Conservation (phyloP, 1,284 basidiomycete species). For the Melampsora medusae region DNA sequence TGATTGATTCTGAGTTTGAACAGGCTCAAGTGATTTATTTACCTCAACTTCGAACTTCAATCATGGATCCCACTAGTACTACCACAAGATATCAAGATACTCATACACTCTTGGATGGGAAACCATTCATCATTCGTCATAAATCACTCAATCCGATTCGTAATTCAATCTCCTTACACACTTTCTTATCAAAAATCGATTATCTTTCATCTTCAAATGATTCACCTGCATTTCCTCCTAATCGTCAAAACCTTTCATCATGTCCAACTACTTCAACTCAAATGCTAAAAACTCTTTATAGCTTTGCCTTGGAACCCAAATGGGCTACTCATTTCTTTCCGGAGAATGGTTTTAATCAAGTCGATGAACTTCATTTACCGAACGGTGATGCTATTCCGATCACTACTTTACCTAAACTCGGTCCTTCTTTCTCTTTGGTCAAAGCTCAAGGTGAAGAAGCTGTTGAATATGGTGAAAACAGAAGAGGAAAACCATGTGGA, state of each 20-base stretch:
- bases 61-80: not conserved
- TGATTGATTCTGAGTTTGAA: too few relatives aligned
- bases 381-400: slow-evolving; percentile 6
- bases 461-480: slow-evolving; percentile 32
- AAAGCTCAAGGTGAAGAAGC: slow-evolving; percentile 33
- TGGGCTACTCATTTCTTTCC: slow-evolving; percentile 43
- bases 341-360: slow-evolving; percentile 7
- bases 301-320: slow-evolving; percentile 26
- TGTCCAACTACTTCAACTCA: slow-evolving; percentile 20
- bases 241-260: slow-evolving; percentile 10
- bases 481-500: slow-evolving; percentile 47
- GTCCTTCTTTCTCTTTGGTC: slow-evolving; percentile 28
- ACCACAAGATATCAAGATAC: not conserved
- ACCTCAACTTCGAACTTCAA: not conserved
- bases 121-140: not conserved
- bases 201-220: slow-evolving; percentile 27
- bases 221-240: slow-evolving; percentile 30
- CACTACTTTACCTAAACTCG: slow-evolving; percentile 17
- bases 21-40: too few relatives aligned
- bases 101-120: not conserved
- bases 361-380: not conserved
- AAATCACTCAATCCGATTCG: slow-evolving; percentile 6
- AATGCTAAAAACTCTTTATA: slow-evolving; percentile 31
- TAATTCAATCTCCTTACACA: slow-evolving; percentile 23
- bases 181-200: slow-evolving; percentile 39